Conservation (phyloP, 148 eudicot species). For the Arctostaphylos glauca region DNA sequence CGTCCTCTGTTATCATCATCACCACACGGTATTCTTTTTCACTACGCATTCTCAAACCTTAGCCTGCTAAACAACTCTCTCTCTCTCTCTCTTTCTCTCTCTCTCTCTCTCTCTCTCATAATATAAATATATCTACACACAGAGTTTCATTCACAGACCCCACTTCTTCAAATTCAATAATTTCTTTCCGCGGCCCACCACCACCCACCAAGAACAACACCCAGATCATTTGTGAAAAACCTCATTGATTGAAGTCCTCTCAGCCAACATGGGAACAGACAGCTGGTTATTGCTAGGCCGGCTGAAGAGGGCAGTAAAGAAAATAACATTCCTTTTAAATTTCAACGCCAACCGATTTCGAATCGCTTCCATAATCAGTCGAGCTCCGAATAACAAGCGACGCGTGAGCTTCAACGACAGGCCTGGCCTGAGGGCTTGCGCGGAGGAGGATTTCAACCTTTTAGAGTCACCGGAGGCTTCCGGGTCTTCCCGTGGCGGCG, state of each 20-base stretch:
- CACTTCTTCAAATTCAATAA: background rate
- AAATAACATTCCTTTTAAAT: conserved; percentile 32
- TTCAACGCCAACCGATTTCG: conserved; percentile 31
- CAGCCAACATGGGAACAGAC: background rate
- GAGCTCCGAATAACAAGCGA: conserved; percentile 10
- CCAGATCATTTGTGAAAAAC: background rate
- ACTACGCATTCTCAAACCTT: background rate
- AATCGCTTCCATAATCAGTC: conserved; percentile 25
- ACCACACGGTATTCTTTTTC: background rate
- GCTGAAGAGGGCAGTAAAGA: conserved; percentile 38
- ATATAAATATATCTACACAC: background rate
- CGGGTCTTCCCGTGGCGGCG: background rate
- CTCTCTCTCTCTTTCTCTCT: conserved; percentile 1
- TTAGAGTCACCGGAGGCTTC: background rate
- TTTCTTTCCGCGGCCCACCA: background rate
- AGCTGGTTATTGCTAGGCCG: conserved; percentile 25
- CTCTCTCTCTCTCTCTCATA: background rate
- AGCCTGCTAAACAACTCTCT: background rate
- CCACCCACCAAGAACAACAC: background rate
- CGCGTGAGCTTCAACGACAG: conserved; percentile 34
- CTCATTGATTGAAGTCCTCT: background rate
- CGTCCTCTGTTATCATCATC: background rate
- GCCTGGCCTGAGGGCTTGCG: conserved; percentile 30
- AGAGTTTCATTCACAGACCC: background rate
- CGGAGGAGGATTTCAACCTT: background rate